Conservation (phyloP, 2,329 filamentous ascomycete species). For the Lachnum nothofagi region DNA sequence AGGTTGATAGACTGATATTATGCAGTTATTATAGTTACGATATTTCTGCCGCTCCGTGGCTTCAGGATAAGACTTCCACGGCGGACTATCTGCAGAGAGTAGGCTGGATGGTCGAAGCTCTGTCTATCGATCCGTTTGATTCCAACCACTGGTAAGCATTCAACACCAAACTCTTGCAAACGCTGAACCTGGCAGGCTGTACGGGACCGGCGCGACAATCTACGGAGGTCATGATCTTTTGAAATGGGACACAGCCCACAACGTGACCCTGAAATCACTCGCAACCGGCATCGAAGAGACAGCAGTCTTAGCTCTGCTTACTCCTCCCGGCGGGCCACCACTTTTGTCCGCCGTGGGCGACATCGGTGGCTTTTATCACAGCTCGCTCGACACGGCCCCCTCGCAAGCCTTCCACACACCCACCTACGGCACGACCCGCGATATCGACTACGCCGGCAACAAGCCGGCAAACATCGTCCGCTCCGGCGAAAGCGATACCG, state of each 20-base stretch:
- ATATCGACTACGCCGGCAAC: conserved; percentile 29
- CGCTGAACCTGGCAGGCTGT: conserved; percentile 36
- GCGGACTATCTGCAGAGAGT: conserved; percentile 30
- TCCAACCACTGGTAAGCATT: conserved; percentile 46
- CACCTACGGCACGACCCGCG: conserved; percentile 18
- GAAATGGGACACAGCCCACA: conserved; percentile 12
- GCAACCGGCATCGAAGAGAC: conserved; percentile 28
- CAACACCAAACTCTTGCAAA: background rate
- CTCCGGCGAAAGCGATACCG: conserved; percentile 40
- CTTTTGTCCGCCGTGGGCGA: conserved; percentile 26
- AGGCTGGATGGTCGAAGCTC: conserved; percentile 57
- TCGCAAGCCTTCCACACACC: conserved; percentile 15
- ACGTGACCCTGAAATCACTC: conserved; percentile 15
- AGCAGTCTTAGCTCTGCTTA: conserved; percentile 19
- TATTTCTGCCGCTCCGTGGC: conserved; percentile 22
- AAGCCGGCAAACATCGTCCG: conserved; percentile 43
- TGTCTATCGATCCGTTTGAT: conserved; percentile 54
- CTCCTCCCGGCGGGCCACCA: conserved; percentile 18
- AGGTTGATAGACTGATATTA: background rate
- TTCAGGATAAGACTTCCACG: conserved; percentile 18
- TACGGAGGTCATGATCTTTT: conserved; percentile 40
- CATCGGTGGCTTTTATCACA: conserved; percentile 24
- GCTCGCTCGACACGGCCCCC: conserved; percentile 15
- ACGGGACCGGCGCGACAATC: conserved; percentile 54
- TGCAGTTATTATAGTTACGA: conserved; percentile 21